These are phyloP conservation scores for Cerioporus squamosus DNA, from an alignment of 1,284 basidiomycete species.

Conservation along the genomic window DNA sequence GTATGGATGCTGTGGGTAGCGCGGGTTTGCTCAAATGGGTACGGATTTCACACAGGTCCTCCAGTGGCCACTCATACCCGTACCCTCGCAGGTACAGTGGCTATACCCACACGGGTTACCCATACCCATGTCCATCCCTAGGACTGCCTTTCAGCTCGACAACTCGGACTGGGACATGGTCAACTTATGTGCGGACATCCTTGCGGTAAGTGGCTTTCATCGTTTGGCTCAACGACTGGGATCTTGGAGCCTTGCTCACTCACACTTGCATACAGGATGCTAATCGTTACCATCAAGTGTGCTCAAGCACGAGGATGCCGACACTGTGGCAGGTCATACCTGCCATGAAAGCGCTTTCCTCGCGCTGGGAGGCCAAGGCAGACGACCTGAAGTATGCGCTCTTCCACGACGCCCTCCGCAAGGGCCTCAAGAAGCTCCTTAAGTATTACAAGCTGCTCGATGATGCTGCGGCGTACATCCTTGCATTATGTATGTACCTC, in stretches of 20 bases:
- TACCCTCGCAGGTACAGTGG: too few relatives aligned
- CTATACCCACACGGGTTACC: too few relatives aligned
- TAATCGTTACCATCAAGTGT: conserved; percentile 2
- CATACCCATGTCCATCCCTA: conserved; percentile 31
- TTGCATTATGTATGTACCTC: conserved; percentile 19
- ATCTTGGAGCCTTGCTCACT: too few relatives aligned
- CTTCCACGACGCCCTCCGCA: conserved; percentile 21
- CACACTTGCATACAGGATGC: conserved; percentile 1
- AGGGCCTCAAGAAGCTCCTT: conserved; percentile 25
- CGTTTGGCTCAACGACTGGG: neutral
- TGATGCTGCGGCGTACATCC: conserved; percentile 27
- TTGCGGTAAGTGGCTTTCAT: neutral
- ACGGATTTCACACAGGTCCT: too few relatives aligned
- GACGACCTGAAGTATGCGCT: conserved; percentile 10
- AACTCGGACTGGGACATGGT: conserved; percentile 28
- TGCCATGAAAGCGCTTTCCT: conserved; percentile 25
- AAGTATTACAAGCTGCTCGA: conserved; percentile 35
- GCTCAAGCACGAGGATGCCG: neutral
- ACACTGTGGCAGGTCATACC: conserved; percentile 26
- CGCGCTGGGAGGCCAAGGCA: conserved; percentile 28
- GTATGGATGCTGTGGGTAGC: too few relatives aligned
- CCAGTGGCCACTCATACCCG: too few relatives aligned
- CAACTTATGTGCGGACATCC: conserved; percentile 5
- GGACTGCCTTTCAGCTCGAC: conserved; percentile 27
- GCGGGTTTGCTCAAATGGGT: neutral